phyloP scores from a whole-genome alignment of 2,329 filamentous ascomycete genomes.

The Rhynchosporium secalis region DNA sequence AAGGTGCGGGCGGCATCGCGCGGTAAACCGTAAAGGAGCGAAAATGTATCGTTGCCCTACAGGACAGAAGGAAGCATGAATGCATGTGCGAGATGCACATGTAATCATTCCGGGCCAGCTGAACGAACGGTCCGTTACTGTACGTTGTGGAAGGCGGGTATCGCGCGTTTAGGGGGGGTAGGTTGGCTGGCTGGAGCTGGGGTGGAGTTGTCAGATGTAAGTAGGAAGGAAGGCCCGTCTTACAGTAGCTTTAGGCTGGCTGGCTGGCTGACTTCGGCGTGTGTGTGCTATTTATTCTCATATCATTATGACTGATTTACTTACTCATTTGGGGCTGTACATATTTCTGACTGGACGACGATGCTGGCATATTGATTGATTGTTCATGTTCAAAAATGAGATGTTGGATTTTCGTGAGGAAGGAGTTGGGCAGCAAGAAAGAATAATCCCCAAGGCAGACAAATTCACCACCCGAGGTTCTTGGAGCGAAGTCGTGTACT shows the following conservation, averaged over 20 bases:
- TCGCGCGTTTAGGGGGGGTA: neutral
- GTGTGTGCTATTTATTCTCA: neutral
- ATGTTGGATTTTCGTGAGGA: constrained; percentile 9
- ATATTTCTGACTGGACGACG: constrained; percentile 9
- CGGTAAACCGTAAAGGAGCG: too few species aligned
- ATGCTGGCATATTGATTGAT: constrained; percentile 6
- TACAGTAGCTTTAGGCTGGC: neutral
- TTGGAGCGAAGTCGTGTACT: neutral
- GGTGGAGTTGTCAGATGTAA: constrained; percentile 1
- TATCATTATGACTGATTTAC: constrained; percentile 6
- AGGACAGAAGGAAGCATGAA: too few species aligned
- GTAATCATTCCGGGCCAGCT: constrained; percentile 22
- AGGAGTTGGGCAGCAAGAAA: constrained; percentile 17
- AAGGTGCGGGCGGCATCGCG: neutral
- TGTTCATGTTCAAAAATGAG: neutral
- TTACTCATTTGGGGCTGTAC: neutral
- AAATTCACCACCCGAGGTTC: neutral
- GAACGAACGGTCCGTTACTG: constrained; percentile 23
- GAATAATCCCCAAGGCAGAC: constrained; percentile 15
- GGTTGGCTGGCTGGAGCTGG: too few species aligned
- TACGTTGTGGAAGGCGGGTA: neutral
- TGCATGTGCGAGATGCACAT: constrained; percentile 13
- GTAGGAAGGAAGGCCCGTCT: constrained; percentile 1
- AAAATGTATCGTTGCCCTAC: constrained; percentile 6
- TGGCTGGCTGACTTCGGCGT: neutral